These are phyloP conservation scores for Chaetothyriales sp. DNA, from an alignment of 2,329 filamentous ascomycete genomes.

Conservation along the genomic window DNA sequence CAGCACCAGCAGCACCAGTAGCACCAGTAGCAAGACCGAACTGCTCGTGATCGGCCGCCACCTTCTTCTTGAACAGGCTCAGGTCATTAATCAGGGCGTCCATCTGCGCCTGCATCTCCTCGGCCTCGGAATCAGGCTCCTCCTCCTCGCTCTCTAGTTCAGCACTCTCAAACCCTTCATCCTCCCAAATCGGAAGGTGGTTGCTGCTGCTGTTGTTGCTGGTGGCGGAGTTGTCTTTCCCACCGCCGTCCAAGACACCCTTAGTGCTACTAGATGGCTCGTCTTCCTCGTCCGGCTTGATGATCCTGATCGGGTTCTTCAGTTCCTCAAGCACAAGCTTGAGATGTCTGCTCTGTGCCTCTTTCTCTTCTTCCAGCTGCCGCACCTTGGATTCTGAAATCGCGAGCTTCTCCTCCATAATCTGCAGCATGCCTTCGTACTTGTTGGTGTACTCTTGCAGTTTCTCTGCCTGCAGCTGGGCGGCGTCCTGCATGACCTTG, in stretches of 20 bases:
- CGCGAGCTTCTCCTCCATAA: slow-evolving; percentile 88
- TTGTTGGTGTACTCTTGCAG: slow-evolving; percentile 90
- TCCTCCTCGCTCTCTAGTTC: slow-evolving; percentile 36
- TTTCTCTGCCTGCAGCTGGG: slow-evolving; percentile 61
- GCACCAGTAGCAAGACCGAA: slow-evolving; percentile 11
- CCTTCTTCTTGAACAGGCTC: slow-evolving; percentile 66
- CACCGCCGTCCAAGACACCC: too few relatives aligned
- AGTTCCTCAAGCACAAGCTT: slow-evolving; percentile 72
- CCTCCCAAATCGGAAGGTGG: slow-evolving; percentile 13
- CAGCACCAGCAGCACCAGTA: background rate
- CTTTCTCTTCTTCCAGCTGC: slow-evolving; percentile 76
- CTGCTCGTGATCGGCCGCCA: slow-evolving; percentile 52
- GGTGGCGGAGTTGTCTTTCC: too few relatives aligned
- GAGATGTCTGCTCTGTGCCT: slow-evolving; percentile 72
- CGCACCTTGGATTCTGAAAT: slow-evolving; percentile 90
- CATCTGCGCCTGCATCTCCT: slow-evolving; percentile 68
- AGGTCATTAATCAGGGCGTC: slow-evolving; percentile 69
- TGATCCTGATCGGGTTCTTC: slow-evolving; percentile 71
- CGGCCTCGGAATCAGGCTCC: slow-evolving; percentile 39
- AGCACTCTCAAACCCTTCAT: slow-evolving; percentile 27
- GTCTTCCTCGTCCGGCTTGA: slow-evolving; percentile 19
- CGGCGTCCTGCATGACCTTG: slow-evolving; percentile 60
- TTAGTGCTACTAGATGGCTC: too few relatives aligned
- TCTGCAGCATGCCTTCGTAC: slow-evolving; percentile 75
- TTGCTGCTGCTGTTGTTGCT: background rate